A percentile compares a stretch with the other conserved stretches of the same genome.
These are phyloP conservation scores for Trichophyton verrucosum DNA, from an alignment of 2,329 filamentous ascomycete species.

Conservation along the genomic window DNA sequence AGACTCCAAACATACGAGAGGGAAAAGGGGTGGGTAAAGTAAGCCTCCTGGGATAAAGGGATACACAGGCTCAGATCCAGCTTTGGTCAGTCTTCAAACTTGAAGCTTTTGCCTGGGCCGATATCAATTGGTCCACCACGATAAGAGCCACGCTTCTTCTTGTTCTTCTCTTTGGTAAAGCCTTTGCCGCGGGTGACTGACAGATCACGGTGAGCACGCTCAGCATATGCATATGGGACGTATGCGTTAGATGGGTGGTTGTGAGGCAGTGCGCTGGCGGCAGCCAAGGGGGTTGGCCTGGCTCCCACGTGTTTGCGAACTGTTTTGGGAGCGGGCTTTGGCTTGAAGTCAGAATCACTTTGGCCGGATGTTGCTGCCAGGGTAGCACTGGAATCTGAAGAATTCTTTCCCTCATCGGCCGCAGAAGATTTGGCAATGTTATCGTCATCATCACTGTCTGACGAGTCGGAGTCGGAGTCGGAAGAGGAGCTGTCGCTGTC, in stretches of 20 bases:
- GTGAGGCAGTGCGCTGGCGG: constrained; percentile 58
- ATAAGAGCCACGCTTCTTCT: constrained; percentile 87
- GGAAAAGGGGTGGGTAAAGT: not conserved
- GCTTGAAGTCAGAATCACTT: constrained; percentile 14
- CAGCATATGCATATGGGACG: constrained; percentile 73
- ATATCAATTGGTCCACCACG: constrained; percentile 81
- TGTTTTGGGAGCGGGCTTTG: constrained; percentile 14
- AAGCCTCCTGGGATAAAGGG: not conserved
- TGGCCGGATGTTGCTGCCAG: constrained; percentile 18
- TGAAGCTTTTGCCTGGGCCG: constrained; percentile 68
- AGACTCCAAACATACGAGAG: not conserved
- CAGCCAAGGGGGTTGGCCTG: constrained; percentile 61
- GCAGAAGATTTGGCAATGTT: constrained; percentile 15
- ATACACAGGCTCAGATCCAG: not conserved
- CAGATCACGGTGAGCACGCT: constrained; percentile 75
- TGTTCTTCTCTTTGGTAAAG: constrained; percentile 99
- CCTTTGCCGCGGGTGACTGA: constrained; percentile 88
- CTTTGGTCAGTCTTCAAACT: constrained; percentile 68
- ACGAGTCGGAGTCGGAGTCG: constrained; percentile 11
- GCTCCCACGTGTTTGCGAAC: constrained; percentile 36
- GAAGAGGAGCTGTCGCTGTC: constrained; percentile 15
- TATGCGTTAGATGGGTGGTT: constrained; percentile 68
- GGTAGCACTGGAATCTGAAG: constrained; percentile 23
- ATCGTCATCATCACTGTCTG: constrained; percentile 16
- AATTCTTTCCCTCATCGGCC: constrained; percentile 13